phyloP scores from a whole-genome alignment of 331 rosid species.

The Cydonia oblonga region DNA sequence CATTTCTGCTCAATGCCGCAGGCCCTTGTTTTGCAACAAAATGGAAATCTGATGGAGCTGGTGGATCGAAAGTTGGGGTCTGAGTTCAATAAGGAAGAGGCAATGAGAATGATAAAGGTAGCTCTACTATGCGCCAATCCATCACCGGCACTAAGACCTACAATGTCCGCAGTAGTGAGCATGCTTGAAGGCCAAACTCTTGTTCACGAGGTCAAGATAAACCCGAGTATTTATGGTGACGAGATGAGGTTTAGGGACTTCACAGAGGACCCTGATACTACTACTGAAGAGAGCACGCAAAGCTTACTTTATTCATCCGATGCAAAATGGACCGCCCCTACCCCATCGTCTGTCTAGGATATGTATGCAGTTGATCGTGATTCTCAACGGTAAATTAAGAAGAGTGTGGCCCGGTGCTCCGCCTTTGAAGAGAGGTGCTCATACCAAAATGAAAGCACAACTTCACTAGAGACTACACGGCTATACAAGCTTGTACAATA shows the following conservation, averaged over 20 bases:
- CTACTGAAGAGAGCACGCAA: neutral
- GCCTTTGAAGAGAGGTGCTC: too few relatives aligned
- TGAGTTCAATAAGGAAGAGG: conserved; percentile 23
- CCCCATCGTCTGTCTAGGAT: neutral
- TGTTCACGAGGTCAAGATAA: conserved; percentile 5
- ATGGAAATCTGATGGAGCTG: conserved; percentile 18
- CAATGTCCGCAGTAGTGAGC: conserved; percentile 26
- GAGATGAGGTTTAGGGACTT: neutral
- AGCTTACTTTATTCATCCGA: neutral
- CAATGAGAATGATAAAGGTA: conserved; percentile 20
- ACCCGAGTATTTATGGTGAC: neutral
- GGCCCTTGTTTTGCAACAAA: conserved; percentile 25
- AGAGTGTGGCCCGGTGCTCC: too few relatives aligned
- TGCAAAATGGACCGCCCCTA: neutral
- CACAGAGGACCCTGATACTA: neutral
- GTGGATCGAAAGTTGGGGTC: conserved; percentile 30
- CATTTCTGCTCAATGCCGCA: conserved; percentile 4
- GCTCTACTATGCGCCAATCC: conserved; percentile 32
- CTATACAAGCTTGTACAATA: too few relatives aligned
- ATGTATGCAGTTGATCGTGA: neutral
- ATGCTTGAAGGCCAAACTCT: conserved; percentile 25
- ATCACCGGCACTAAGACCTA: conserved; percentile 23
- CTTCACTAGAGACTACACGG: too few relatives aligned
- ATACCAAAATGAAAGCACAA: too few relatives aligned
- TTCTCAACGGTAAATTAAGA: too few relatives aligned